A percentile compares a stretch with the other conserved stretches of the same genome.
Evolutionary conservation across 2,329 filamentous ascomycete species (phyloP).

Genomic region (Drechmeria coniospora): DNA sequence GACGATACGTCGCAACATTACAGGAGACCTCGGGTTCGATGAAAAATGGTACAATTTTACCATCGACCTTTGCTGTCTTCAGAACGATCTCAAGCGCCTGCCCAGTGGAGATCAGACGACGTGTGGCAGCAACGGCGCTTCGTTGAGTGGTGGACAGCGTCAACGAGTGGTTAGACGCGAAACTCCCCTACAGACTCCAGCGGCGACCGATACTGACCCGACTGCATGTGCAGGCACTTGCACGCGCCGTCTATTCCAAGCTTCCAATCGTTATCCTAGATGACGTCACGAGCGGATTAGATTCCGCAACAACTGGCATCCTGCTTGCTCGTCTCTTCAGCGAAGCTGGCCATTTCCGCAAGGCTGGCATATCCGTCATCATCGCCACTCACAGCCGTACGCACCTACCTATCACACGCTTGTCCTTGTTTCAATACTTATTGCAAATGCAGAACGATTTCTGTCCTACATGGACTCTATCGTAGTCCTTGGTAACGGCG

Average conservation of each 20-base stretch:
- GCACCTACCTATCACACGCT: background rate
- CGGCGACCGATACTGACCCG: no score
- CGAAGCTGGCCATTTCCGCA: background rate
- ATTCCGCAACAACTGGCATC: background rate
- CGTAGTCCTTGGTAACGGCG: background rate
- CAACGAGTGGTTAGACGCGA: slow-evolving; percentile 1
- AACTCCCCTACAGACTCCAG: no score
- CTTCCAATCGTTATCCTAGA: background rate
- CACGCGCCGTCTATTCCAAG: slow-evolving; percentile 1
- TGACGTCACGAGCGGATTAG: slow-evolving; percentile 1
- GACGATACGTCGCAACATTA: background rate
- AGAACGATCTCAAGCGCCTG: background rate
- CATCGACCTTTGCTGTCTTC: background rate
- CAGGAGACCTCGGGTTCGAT: background rate
- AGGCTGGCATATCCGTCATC: slow-evolving; percentile 1
- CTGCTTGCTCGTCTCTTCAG: background rate
- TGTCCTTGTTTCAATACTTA: background rate
- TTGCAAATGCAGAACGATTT: background rate
- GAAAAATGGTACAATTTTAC: slow-evolving; percentile 1
- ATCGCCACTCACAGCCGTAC: background rate
- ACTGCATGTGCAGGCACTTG: background rate
- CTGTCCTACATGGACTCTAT: background rate
- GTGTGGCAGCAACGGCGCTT: background rate
- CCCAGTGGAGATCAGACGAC: background rate
- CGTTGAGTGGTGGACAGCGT: slow-evolving; percentile 1